Evolutionary conservation across 1,284 basidiomycete species (phyloP).

Genomic region (Sanghuangporus baumii): DNA sequence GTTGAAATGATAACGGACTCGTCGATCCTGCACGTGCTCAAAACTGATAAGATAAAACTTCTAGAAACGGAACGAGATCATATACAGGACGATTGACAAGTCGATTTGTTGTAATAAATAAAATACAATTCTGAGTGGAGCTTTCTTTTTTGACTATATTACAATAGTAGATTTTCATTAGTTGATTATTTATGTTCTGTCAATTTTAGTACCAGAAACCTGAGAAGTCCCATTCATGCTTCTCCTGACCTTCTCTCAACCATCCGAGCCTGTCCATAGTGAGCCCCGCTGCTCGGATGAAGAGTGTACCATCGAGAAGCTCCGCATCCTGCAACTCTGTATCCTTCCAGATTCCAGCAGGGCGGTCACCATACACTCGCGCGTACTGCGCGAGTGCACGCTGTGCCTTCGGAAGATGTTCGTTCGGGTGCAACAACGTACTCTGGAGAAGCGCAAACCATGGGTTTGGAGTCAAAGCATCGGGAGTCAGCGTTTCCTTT

Average conservation of each 20-base stretch:
- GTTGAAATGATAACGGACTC: background rate
- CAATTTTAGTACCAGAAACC: conserved; percentile 11
- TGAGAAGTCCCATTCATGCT: conserved; percentile 10
- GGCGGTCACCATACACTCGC: conserved; percentile 39
- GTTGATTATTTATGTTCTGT: background rate
- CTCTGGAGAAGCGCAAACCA: conserved; percentile 54
- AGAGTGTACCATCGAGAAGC: conserved; percentile 53
- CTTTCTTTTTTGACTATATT: too few relatives aligned
- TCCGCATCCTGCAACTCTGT: conserved; percentile 41
- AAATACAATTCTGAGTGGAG: too few relatives aligned
- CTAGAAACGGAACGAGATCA: too few relatives aligned
- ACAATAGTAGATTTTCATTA: too few relatives aligned
- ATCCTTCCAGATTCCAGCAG: conserved; percentile 29
- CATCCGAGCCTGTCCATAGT: conserved; percentile 45
- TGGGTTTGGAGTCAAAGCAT: conserved; percentile 36
- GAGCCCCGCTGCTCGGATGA: conserved; percentile 47
- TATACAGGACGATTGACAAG: too few relatives aligned
- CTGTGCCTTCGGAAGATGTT: conserved; percentile 57
- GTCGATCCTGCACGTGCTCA: background rate
- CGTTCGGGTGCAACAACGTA: conserved; percentile 48
- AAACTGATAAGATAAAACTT: too few relatives aligned
- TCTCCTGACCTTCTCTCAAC: conserved; percentile 42
- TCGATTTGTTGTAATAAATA: too few relatives aligned
- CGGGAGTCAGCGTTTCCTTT: conserved; percentile 29
- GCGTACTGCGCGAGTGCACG: conserved; percentile 52